phyloP scores from a whole-genome alignment of 192 early-diverging fungal species.

The Mortierella antarctica region DNA sequence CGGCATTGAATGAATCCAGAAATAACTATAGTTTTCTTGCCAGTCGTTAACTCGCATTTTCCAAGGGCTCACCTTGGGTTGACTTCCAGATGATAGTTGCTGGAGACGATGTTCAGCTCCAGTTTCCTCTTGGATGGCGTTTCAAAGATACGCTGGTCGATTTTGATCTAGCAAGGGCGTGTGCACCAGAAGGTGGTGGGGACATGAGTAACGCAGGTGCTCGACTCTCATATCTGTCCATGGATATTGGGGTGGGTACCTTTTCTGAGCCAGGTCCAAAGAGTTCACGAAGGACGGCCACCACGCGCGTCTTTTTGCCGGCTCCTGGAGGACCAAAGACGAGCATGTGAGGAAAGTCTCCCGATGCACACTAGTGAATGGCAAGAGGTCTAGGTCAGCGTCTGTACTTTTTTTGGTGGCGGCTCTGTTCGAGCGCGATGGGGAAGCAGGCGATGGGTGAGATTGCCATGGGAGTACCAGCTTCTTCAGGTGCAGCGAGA shows the following conservation, averaged over 20 bases:
- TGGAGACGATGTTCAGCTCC: conserved; percentile 87
- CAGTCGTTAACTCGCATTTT: neutral
- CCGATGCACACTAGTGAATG: conserved; percentile 63
- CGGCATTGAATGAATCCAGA: neutral
- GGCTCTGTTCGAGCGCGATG: neutral
- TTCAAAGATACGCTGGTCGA: conserved; percentile 85
- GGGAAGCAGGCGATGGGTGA: neutral
- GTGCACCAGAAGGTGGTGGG: neutral
- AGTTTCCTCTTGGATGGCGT: conserved; percentile 89
- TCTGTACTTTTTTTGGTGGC: neutral
- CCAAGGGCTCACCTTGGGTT: conserved; percentile 80
- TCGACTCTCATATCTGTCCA: neutral
- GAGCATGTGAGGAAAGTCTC: conserved; percentile 95
- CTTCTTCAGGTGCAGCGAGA: conserved; percentile 79
- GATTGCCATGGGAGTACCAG: conserved; percentile 61
- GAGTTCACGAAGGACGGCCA: conserved; percentile 85
- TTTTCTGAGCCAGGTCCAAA: conserved; percentile 93
- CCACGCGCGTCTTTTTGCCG: conserved; percentile 96
- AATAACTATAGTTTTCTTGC: neutral
- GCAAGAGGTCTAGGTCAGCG: neutral
- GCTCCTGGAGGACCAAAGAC: conserved; percentile 97
- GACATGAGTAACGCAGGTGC: neutral
- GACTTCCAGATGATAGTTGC: conserved; percentile 97
- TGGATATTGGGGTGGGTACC: conserved; percentile 53
- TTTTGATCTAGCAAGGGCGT: conserved; percentile 74